A percentile compares a stretch with the other conserved stretches of the same genome.
Conservation (phyloP, 2,329 filamentous ascomycete species). For the Zalaria obscura region DNA sequence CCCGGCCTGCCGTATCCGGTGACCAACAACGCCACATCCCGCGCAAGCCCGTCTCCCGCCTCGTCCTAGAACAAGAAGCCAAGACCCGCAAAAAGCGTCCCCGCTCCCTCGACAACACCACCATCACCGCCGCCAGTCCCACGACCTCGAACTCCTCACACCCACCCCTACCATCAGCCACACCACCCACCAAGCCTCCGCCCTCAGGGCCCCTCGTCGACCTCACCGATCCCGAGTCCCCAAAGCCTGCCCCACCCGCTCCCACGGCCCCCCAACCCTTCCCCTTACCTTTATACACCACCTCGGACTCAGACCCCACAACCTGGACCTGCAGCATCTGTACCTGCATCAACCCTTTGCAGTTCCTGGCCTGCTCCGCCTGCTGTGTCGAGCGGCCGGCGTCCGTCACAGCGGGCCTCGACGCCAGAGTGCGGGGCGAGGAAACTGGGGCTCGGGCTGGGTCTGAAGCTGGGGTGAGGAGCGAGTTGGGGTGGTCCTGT, state of each 20-base stretch:
- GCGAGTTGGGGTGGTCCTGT: conserved; percentile 44
- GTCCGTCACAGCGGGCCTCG: conserved; percentile 8
- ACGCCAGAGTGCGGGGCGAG: neutral
- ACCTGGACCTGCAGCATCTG: conserved; percentile 46
- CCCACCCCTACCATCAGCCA: too few relatives aligned
- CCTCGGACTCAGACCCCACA: conserved; percentile 16
- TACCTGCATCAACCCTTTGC: conserved; percentile 47
- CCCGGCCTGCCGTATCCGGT: too few relatives aligned
- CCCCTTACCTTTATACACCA: conserved; percentile 5
- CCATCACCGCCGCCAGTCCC: too few relatives aligned
- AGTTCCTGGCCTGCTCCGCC: conserved; percentile 45
- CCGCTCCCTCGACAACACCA: neutral
- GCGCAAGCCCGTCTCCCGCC: neutral
- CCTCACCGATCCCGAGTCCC: too few relatives aligned
- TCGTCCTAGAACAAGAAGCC: neutral
- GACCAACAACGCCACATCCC: too few relatives aligned
- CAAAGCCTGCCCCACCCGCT: neutral
- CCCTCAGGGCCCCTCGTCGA: too few relatives aligned
- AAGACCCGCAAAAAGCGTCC: neutral
- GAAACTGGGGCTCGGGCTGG: neutral
- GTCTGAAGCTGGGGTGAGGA: conserved; percentile 1
- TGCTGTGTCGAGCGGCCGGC: conserved; percentile 42
- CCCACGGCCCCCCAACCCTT: conserved; percentile 4
- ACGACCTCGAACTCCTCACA: too few relatives aligned
- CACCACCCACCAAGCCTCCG: too few relatives aligned